Evolutionary conservation across 306 rosid species (phyloP).

Genomic region (Alnus glutinosa): DNA sequence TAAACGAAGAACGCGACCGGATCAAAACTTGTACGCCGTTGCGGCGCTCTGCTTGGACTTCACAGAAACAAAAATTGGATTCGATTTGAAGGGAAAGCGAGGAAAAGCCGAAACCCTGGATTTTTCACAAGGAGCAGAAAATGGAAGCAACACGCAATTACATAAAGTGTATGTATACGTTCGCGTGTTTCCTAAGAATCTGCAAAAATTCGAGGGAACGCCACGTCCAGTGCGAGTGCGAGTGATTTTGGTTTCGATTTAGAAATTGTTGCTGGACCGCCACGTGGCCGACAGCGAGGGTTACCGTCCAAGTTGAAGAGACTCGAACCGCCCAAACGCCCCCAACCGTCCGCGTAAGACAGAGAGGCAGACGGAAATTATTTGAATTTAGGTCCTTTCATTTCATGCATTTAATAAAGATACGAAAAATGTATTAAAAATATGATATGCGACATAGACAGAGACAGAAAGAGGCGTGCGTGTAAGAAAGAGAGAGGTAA

Average conservation of each 20-base stretch:
- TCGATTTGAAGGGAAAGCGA: conserved; percentile 30
- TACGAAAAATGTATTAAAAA: no score
- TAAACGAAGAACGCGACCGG: conserved; percentile 8
- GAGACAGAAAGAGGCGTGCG: neutral
- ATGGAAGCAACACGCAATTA: conserved; percentile 1
- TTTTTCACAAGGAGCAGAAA: conserved; percentile 4
- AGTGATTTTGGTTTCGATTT: no score
- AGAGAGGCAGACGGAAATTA: neutral
- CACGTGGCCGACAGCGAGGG: neutral
- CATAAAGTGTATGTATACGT: neutral
- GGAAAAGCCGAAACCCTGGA: conserved; percentile 34
- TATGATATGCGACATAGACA: no score
- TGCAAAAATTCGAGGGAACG: neutral
- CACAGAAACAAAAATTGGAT: conserved; percentile 23
- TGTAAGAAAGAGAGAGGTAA: neutral
- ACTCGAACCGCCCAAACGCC: neutral
- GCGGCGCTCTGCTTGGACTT: conserved; percentile 55
- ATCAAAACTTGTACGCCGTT: conserved; percentile 43
- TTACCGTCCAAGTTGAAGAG: neutral
- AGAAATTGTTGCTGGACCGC: neutral
- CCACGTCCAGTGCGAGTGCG: neutral
- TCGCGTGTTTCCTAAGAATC: neutral
- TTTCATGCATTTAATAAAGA: no score
- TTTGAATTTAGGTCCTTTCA: no score
- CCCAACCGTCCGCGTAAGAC: neutral